Evolutionary conservation across 306 rosid species (phyloP).

Genomic region (Trifolium subterraneum): DNA sequence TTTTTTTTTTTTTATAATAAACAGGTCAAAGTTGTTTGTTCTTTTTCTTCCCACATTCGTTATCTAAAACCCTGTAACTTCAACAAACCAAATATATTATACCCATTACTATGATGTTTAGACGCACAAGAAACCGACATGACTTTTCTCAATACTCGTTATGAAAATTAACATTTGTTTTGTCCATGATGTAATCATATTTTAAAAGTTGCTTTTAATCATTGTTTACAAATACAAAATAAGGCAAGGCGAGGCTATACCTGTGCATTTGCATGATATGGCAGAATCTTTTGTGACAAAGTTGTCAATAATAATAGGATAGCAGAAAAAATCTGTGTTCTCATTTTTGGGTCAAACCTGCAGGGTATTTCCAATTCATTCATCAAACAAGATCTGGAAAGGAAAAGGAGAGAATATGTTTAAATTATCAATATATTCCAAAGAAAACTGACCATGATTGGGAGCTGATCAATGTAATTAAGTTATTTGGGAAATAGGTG

Average conservation of each 20-base stretch:
- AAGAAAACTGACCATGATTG: conserved; percentile 67
- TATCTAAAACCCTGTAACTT: neutral
- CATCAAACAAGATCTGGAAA: conserved; percentile 37
- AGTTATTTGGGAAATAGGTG: conserved; percentile 59
- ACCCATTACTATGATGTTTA: neutral
- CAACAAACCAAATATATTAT: neutral
- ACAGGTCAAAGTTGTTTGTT: neutral
- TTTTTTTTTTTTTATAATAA: too few species aligned
- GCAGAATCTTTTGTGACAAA: conserved; percentile 72
- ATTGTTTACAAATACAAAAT: neutral
- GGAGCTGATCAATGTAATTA: conserved; percentile 56
- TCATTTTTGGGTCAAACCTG: conserved; percentile 81
- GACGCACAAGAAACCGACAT: neutral
- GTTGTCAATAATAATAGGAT: conserved; percentile 68
- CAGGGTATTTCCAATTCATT: conserved; percentile 40
- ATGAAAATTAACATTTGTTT: neutral
- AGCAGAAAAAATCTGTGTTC: conserved; percentile 60
- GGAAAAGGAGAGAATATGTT: conserved; percentile 30
- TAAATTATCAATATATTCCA: conserved; percentile 36
- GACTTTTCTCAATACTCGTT: neutral
- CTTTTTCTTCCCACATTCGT: neutral
- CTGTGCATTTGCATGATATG: conserved; percentile 68
- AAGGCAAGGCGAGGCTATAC: conserved; percentile 46
- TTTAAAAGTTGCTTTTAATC: conserved; percentile 3
- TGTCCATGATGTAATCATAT: conserved; percentile 25